Percentiles rank a stretch among this genome's conserved stretches.
These are phyloP conservation scores for Sungouiozyma ichnusensis DNA, from an alignment of 805 yeast genomes.

Conservation along the genomic window DNA sequence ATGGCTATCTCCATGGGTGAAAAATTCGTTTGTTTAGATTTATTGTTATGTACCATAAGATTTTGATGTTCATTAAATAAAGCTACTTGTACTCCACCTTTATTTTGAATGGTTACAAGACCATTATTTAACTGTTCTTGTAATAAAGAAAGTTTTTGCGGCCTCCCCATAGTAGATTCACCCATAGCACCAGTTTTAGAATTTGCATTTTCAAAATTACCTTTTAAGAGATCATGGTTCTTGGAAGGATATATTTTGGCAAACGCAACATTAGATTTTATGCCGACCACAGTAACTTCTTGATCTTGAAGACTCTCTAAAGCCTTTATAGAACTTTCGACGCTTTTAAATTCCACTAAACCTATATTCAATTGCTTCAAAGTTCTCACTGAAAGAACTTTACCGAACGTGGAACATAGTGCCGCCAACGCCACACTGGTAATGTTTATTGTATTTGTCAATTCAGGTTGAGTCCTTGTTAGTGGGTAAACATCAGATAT, in stretches of 20 bases:
- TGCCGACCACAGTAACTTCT: constrained; percentile 65
- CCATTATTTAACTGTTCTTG: constrained; percentile 27
- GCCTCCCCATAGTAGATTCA: constrained; percentile 1
- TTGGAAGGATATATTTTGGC: constrained; percentile 49
- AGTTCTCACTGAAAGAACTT: constrained; percentile 49
- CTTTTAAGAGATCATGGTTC: constrained; percentile 9
- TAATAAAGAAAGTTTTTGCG: constrained; percentile 18
- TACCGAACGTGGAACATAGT: constrained; percentile 52
- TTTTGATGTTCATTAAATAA: constrained; percentile 13
- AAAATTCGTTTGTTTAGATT: constrained; percentile 4
- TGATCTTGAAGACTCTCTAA: constrained; percentile 72
- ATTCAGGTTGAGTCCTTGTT: constrained; percentile 40
- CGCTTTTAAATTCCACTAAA: constrained; percentile 58
- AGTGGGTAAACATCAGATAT: constrained; percentile 52
- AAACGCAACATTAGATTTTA: constrained; percentile 66
- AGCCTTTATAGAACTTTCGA: constrained; percentile 72
- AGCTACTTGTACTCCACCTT: constrained; percentile 24
- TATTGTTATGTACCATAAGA: background rate
- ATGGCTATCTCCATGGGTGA: constrained; percentile 4
- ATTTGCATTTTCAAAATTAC: constrained; percentile 6
- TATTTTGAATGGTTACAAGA: constrained; percentile 23
- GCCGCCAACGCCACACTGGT: constrained; percentile 42
- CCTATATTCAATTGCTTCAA: constrained; percentile 41
- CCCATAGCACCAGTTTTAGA: no score
- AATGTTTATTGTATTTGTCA: constrained; percentile 35